Percentiles rank a stretch among this genome's conserved stretches.
These are phyloP conservation scores for Omphalotus guepiniiformis DNA, from an alignment of 768 basidiomycete genomes.

Conservation along the genomic window DNA sequence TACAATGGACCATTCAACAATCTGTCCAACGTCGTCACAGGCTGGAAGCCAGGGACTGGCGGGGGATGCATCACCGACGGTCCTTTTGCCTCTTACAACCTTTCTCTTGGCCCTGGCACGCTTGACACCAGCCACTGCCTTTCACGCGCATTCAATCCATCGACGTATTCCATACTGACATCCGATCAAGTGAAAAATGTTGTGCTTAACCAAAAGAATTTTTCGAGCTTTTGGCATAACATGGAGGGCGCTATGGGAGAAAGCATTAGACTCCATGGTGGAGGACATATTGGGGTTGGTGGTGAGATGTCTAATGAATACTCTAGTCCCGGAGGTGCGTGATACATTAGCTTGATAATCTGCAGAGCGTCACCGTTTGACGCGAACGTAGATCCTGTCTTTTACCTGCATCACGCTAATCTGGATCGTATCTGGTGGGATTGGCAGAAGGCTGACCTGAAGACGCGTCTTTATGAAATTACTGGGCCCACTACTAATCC, in stretches of 20 bases:
- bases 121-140: constrained; percentile 28
- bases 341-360: no score
- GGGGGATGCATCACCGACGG: no score
- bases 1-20: no score
- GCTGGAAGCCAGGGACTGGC: no score
- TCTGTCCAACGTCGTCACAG: no score
- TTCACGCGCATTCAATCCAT: constrained; percentile 27
- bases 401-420: no score
- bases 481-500: no score
- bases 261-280: constrained; percentile 27
- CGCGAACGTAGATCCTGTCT: no score
- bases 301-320: constrained; percentile 31
- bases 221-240: constrained; percentile 30
- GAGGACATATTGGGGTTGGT: constrained; percentile 31
- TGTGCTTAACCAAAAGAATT: constrained; percentile 21
- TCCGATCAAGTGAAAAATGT: constrained; percentile 18
- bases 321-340: constrained; percentile 36
- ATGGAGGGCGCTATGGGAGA: constrained; percentile 31
- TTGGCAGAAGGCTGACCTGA: no score
- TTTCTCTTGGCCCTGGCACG: constrained; percentile 31
- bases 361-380: no score
- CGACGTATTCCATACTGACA: constrained; percentile 15
- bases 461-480: no score
- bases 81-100: constrained; percentile 29
- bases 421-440: no score